phyloP scores from a whole-genome alignment of 805 yeast genomes.

The Nakazawaea anatomiae region DNA sequence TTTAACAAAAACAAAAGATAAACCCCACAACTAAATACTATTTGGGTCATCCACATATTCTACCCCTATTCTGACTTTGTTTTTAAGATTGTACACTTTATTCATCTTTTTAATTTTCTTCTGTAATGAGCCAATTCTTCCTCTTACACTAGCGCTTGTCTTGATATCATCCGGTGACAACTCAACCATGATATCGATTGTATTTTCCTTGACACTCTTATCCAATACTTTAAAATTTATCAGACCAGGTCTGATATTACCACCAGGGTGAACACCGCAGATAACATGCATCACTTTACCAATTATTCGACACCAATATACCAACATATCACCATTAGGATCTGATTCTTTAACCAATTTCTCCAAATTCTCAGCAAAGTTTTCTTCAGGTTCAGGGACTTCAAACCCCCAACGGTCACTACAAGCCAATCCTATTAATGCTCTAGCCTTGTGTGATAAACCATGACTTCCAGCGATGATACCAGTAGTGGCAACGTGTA shows the following conservation, averaged over 20 bases:
- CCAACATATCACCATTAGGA: slow-evolving; percentile 33
- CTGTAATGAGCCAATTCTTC: slow-evolving; percentile 53
- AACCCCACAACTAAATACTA: background rate
- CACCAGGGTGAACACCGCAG: slow-evolving; percentile 80
- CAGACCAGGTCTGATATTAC: slow-evolving; percentile 60
- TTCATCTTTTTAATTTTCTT: slow-evolving; percentile 53
- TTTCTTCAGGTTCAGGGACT: slow-evolving; percentile 50
- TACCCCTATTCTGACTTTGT: slow-evolving; percentile 47
- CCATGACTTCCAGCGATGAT: slow-evolving; percentile 74
- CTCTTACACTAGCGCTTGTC: slow-evolving; percentile 53
- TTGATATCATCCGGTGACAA: slow-evolving; percentile 49
- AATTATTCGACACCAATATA: slow-evolving; percentile 70
- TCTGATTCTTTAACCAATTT: slow-evolving; percentile 40
- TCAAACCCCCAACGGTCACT: slow-evolving; percentile 85
- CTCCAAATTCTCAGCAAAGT: slow-evolving; percentile 39
- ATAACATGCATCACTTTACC: slow-evolving; percentile 73
- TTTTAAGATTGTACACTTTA: slow-evolving; percentile 36
- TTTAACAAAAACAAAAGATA: background rate
- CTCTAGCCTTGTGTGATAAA: slow-evolving; percentile 63
- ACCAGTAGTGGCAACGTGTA: slow-evolving; percentile 69
- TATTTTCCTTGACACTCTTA: slow-evolving; percentile 21
- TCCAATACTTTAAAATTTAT: slow-evolving; percentile 36
- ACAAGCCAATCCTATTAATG: slow-evolving; percentile 64
- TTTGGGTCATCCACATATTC: slow-evolving; percentile 23
- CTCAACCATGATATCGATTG: slow-evolving; percentile 33